phyloP scores from a whole-genome alignment of 2,329 filamentous ascomycete species.

The Colletotrichum sp. region DNA sequence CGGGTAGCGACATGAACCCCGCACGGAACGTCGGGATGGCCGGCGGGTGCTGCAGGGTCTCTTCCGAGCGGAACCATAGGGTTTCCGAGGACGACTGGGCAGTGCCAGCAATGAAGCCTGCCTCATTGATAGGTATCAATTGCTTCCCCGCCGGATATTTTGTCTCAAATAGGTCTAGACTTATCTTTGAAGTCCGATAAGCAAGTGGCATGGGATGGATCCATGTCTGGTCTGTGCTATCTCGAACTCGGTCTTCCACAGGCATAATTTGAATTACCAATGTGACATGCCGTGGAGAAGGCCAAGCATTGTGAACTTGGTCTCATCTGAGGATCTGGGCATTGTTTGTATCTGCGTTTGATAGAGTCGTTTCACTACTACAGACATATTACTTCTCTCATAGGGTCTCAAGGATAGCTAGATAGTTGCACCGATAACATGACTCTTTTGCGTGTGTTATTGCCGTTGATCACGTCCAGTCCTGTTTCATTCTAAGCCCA shows the following conservation, averaged over 20 bases:
- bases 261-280: background rate
- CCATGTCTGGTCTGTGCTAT: background rate
- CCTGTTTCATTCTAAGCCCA: background rate
- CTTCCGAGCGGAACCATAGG: slow-evolving; percentile 9
- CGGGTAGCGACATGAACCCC: background rate
- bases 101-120: background rate
- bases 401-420: background rate
- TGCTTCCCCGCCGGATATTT: background rate
- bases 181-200: background rate
- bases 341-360: background rate
- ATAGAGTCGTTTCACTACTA: background rate
- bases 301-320: background rate
- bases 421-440: background rate
- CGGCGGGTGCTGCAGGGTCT: background rate
- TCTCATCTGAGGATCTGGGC: background rate
- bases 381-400: background rate
- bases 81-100: background rate
- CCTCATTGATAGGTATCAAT: background rate
- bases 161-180: background rate
- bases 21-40: slow-evolving; percentile 4
- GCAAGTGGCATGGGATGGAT: background rate
- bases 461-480: background rate
- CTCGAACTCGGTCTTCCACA: background rate
- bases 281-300: background rate
- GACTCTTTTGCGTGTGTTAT: background rate